These are phyloP conservation scores for Collybia sp. DNA, from an alignment of 768 basidiomycete species.

Conservation along the genomic window DNA sequence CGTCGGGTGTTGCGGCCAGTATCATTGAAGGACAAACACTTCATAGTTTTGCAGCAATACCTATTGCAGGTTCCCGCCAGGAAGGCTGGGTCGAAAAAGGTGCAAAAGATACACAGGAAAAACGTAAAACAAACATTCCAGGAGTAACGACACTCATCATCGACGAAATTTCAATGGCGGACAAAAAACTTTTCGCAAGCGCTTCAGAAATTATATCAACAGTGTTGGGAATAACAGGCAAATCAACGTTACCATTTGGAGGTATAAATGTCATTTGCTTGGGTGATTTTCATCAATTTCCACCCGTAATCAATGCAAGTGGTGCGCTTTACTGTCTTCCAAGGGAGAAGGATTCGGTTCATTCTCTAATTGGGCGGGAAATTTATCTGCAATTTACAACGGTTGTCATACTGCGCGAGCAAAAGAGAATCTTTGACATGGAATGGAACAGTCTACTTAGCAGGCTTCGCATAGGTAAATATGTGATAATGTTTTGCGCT, in stretches of 20 bases:
- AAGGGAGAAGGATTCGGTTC: not conserved
- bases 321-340: constrained; percentile 18
- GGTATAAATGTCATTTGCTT: constrained; percentile 33
- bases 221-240: constrained; percentile 1
- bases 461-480: too few relatives aligned
- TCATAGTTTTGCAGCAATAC: constrained; percentile 25
- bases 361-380: constrained; percentile 12
- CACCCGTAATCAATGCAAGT: constrained; percentile 27
- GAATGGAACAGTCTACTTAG: too few relatives aligned
- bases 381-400: constrained; percentile 23
- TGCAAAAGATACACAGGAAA: not conserved
- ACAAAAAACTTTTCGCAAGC: constrained; percentile 14
- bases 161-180: constrained; percentile 37
- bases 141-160: constrained; percentile 23
- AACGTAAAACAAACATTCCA: constrained; percentile 11
- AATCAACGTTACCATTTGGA: constrained; percentile 21
- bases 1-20: constrained; percentile 35
- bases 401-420: constrained; percentile 31
- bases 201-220: constrained; percentile 14
- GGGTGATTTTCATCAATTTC: constrained; percentile 44
- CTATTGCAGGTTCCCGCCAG: too few relatives aligned
- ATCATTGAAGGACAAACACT: constrained; percentile 30
- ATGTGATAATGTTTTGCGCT: too few relatives aligned
- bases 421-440: constrained; percentile 22
- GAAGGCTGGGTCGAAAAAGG: too few relatives aligned